phyloP scores from a whole-genome alignment of 345 rosid genomes.

The Mallotus nudiflorus region DNA sequence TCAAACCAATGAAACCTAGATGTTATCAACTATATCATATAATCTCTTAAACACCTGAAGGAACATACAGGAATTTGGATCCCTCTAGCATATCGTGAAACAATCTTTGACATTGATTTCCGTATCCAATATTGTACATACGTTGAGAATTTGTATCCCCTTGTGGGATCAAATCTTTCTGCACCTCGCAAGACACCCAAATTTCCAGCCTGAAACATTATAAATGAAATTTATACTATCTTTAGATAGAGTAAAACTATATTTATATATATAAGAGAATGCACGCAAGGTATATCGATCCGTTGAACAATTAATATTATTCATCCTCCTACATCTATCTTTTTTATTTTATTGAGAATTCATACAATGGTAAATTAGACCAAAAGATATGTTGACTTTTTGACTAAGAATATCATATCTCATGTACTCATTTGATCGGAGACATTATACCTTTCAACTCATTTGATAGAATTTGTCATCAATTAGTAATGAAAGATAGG shows the following conservation, averaged over 20 bases:
- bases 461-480: too few relatives aligned
- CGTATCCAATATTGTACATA: constrained; percentile 88
- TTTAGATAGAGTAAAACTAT: neutral
- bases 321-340: neutral
- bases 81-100: constrained; percentile 59
- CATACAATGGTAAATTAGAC: neutral
- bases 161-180: constrained; percentile 74
- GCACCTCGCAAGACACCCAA: constrained; percentile 84
- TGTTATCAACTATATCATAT: neutral
- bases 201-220: constrained; percentile 62
- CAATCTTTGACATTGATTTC: constrained; percentile 64
- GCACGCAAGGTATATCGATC: too few relatives aligned
- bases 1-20: constrained; percentile 12
- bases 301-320: too few relatives aligned
- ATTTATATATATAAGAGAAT: too few relatives aligned
- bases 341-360: neutral
- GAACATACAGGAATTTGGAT: constrained; percentile 65
- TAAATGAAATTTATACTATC: neutral
- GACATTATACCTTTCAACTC: too few relatives aligned
- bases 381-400: too few relatives aligned
- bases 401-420: too few relatives aligned
- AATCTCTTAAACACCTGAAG: constrained; percentile 7
- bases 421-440: too few relatives aligned
- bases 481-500: too few relatives aligned
- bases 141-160: constrained; percentile 83